Percentiles rank a stretch among this genome's conserved stretches.
Evolutionary conservation across 2,329 filamentous ascomycete genomes (phyloP).

Genomic region (Cercospora janseana): DNA sequence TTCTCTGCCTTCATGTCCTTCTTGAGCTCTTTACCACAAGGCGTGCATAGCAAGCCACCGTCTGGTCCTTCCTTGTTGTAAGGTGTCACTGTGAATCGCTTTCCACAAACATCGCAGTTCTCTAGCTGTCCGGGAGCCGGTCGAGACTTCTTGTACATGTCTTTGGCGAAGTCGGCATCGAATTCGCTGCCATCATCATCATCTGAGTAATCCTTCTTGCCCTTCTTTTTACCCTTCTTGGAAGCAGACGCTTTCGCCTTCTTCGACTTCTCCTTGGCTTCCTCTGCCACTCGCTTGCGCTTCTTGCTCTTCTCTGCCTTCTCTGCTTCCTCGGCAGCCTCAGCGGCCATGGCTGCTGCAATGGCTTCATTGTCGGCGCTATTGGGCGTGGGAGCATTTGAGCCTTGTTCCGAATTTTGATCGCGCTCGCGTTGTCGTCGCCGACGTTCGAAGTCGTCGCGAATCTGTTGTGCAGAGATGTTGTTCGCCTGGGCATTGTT

Average conservation of each 20-base stretch:
- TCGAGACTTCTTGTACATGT: slow-evolving; percentile 56
- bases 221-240: slow-evolving; percentile 40
- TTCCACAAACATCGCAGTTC: slow-evolving; percentile 80
- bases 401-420: slow-evolving; percentile 26
- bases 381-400: slow-evolving; percentile 36
- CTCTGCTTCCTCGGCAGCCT: slow-evolving; percentile 36
- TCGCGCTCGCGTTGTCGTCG: slow-evolving; percentile 50
- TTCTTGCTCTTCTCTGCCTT: slow-evolving; percentile 50
- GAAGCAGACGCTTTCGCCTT: slow-evolving; percentile 49
- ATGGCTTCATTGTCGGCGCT: slow-evolving; percentile 35
- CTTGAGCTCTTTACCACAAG: slow-evolving; percentile 73
- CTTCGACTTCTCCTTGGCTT: slow-evolving; percentile 42
- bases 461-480: slow-evolving; percentile 66
- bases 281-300: slow-evolving; percentile 56
- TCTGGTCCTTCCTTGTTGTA: slow-evolving; percentile 79
- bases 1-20: slow-evolving; percentile 63
- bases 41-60: slow-evolving; percentile 81
- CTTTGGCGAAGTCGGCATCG: slow-evolving; percentile 47
- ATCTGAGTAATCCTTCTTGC: slow-evolving; percentile 45
- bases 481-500: slow-evolving; percentile 59
- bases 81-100: slow-evolving; percentile 87
- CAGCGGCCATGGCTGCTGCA: slow-evolving; percentile 42
- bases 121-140: slow-evolving; percentile 81
- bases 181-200: slow-evolving; percentile 49
- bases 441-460: slow-evolving; percentile 57